Base-by-base conservation (phyloP, 2,329 filamentous ascomycete genomes). In the Ophiostoma sp. region DNA sequence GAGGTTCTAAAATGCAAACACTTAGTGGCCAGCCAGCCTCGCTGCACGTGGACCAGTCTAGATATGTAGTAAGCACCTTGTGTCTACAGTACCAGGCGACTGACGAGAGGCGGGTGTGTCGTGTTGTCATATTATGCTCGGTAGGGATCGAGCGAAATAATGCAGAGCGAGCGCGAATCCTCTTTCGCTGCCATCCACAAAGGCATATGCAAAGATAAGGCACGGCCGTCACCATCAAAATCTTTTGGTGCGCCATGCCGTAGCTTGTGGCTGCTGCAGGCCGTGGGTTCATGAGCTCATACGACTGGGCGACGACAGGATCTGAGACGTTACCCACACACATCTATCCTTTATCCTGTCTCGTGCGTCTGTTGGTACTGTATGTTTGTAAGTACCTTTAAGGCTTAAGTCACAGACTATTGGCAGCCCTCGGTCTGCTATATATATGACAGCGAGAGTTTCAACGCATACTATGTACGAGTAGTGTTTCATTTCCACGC, bases 241-340 rank as follows among this genome's bases (percentile, higher is more conserved):
- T 41, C 39, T 41, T 41, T 41, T 41, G 39, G 13, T 41, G 39
- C 15, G 39, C 39, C 39, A 41, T 11, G n/a, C 2, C 11, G 52
- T 15, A n/a, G 48, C 48, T 52, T 27, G n/a, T 57, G 52, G 23
- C 23, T 57, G 10, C n/a, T 27, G 27, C 57, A 62, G 4, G 57
- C 35, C 69, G 69, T 70, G 67, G 39, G 57, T 68, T 68, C 69
- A 70, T 70, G 69, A 70, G 69, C 67, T 70, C 67, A 70, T 70
- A 68, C 69, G 5, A 70, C 66, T 70, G 69, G 69, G 15, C 23
- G 23, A 31, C 20, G 10, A 57, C 17, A 13, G 52, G 10, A 57
- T 57, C 52, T 57, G 48, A 52, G 36, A 15, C 20, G 35, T 44
- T 44, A 31, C 36, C 65, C 36, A 31, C 35, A 31, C 36, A 44